Conservation (phyloP, 352 stramenopile species). For the Pythium myriotylum region DNA sequence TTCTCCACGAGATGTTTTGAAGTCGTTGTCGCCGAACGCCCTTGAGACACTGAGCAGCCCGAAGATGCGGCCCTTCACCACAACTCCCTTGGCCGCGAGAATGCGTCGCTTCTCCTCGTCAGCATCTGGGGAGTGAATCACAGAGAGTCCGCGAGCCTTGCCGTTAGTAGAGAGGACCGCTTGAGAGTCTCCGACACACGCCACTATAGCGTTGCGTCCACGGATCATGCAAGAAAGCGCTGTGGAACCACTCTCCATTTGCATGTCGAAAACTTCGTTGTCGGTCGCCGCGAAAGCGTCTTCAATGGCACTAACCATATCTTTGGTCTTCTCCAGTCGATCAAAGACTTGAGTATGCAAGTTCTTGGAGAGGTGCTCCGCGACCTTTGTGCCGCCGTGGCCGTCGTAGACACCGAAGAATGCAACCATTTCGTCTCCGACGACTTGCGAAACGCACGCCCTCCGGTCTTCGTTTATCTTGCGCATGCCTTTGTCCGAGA, state of each 20-base stretch:
- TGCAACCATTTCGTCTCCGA: conserved; percentile 62
- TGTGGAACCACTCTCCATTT: conserved; percentile 78
- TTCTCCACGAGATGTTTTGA: conserved; percentile 81
- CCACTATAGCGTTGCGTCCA: conserved; percentile 52
- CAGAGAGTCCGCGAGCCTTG: conserved; percentile 57
- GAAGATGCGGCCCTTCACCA: conserved; percentile 87
- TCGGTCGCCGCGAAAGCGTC: conserved; percentile 65
- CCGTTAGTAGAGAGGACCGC: conserved; percentile 70
- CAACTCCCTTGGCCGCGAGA: conserved; percentile 74
- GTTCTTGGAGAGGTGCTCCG: conserved; percentile 62
- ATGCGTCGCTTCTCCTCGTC: conserved; percentile 81
- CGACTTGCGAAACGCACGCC: conserved; percentile 46
- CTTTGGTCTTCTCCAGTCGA: conserved; percentile 40
- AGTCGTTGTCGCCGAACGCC: conserved; percentile 85
- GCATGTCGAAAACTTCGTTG: conserved; percentile 68
- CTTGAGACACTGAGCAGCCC: conserved; percentile 79
- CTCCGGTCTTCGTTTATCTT: conserved; percentile 80
- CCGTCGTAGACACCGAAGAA: conserved; percentile 89
- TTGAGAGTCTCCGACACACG: conserved; percentile 82
- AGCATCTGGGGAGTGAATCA: conserved; percentile 67
- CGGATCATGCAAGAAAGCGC: conserved; percentile 65
- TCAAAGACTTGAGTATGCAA: conserved; percentile 66
- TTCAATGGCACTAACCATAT: conserved; percentile 27
- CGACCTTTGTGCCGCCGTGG: conserved; percentile 70
- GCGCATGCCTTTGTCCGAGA: conserved; percentile 74